Base-by-base conservation (phyloP, 257 asterid species). In the Ophiorrhiza pumila region DNA sequence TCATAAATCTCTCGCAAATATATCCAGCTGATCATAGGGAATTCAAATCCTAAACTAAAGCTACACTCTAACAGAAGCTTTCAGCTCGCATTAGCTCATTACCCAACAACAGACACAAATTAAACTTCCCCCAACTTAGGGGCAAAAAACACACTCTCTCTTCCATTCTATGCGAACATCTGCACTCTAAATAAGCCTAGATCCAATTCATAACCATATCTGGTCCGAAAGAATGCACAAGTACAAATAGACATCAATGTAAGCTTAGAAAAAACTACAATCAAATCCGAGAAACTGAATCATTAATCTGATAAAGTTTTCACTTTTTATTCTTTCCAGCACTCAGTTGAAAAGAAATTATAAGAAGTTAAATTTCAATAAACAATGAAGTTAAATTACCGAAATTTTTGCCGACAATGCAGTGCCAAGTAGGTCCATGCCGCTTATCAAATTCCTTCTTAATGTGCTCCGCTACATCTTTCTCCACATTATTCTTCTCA, bases 351-450 rank as follows among this genome's bases (percentile, higher is more conserved):
- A 56, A 27, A 7, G 2, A 57, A 62, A 71, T 22, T 39, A 53
- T 4, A 35, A 0, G 3, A 52, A 77, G 22, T 47, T 22, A 17
- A 52, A 3, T 4, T 5, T 0, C 35, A 43, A 34, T 20, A 5
- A 45, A 59, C 27, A n/a, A 9, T 22, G 7, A 61, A 70, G 59
- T 31, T 8, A 37, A 56, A 59, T 59, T 90, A 94, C 99, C 99
- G 74, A 91, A 94, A 85, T 94, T 94, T 86, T 90, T 94, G 80
- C 99, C 99, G 65, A 91, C 99, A 78, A 94, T 94, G 83, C 99
- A 94, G 80, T 94, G 99, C 99, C 99, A 94, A 69, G 99, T 94
- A 34, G 99, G 98, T 58, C 98, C 98, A 68, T 91, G 82, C 79
- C 88, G 92, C 80, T 88, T 85, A 83, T 94, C 99, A 64, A 94